Base-by-base conservation (phyloP, 2,329 filamentous ascomycete genomes). In the Blastomyces gilchristii region DNA sequence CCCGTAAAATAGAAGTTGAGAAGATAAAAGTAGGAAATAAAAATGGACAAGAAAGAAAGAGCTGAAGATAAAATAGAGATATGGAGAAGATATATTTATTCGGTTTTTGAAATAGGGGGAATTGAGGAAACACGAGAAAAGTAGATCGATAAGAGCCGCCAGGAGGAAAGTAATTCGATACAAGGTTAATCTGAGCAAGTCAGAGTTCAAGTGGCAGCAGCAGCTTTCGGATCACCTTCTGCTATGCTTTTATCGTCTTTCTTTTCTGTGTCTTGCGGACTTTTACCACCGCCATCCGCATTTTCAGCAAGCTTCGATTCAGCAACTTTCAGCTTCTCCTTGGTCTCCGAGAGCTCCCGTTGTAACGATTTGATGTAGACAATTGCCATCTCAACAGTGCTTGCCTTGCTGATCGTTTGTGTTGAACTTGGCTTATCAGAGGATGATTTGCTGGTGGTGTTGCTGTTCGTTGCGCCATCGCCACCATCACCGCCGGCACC, bases 361-460 rank as follows among this genome's bases (percentile, higher is more conserved):
- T 95, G 87, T 65, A 99, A 77, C 65, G 87, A 83, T 75, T 90
- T 93, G 77, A 99, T 97, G 72, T 97, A 97, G 63, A 92, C 87
- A 70, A 97, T 97, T 1, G 94, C 94, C 77, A 90, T 87, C 76
- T 99, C 94, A n/a, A 99, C 94, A 0, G 95, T 97, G 68, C 90
- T 96, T 1, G 94, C 94, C 75, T 97, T 99, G 77, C 91, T 97
- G 70, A 87, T 91, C 41, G 88, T 85, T 61, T 85, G 82, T 12
- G 77, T 79, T 9, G 69, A 65, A 78, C 76, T 63, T 77, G 76
- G 66, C 81, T 81, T 59, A 73, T 75, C 37, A 66, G 71, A 34
- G 66, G 71, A 34, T 72, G 49, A 28, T 12, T 52, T 52, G 49
- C 75, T 76, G 72, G 82, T 80, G 69, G 80, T 76, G 45, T 80